A percentile compares a stretch with the other conserved stretches of the same genome.
phyloP scores from a whole-genome alignment of 495 filamentous ascomycete species.

The Entonaema liquescens region DNA sequence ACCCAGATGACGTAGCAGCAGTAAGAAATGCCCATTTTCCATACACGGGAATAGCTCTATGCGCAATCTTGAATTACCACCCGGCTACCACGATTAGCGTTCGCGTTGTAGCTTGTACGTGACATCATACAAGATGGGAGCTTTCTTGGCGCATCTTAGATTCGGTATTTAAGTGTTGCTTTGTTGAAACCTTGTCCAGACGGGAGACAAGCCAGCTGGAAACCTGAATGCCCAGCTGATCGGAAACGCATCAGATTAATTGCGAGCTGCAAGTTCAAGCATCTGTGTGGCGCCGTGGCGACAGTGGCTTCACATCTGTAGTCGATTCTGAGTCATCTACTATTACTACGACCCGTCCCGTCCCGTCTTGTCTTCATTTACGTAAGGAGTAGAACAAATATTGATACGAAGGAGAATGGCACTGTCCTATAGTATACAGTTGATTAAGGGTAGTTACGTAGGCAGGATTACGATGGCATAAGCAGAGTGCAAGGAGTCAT shows the following conservation, averaged over 20 bases:
- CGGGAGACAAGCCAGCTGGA: conserved; percentile 1
- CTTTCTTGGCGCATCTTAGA: conserved; percentile 37
- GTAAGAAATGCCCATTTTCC: conserved; percentile 1
- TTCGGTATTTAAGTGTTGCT: conserved; percentile 37
- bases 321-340: conserved; percentile 24
- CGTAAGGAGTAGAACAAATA: conserved; percentile 3
- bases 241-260: conserved; percentile 36
- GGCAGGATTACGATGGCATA: neutral
- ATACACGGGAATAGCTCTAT: conserved; percentile 17
- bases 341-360: conserved; percentile 12
- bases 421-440: neutral
- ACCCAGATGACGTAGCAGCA: conserved; percentile 29
- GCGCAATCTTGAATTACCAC: conserved; percentile 20
- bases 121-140: conserved; percentile 39
- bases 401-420: too few species aligned
- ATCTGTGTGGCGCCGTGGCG: conserved; percentile 21
- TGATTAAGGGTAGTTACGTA: neutral
- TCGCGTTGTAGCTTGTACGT: conserved; percentile 20
- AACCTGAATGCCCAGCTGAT: conserved; percentile 13
- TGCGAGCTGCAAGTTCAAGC: conserved; percentile 19
- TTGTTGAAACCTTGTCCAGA: conserved; percentile 34
- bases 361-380: conserved; percentile 4
- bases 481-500: neutral
- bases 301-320: conserved; percentile 26
- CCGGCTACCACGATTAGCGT: neutral